Conservation (phyloP, 768 basidiomycete genomes). For the Pleurotus ostreatus region DNA sequence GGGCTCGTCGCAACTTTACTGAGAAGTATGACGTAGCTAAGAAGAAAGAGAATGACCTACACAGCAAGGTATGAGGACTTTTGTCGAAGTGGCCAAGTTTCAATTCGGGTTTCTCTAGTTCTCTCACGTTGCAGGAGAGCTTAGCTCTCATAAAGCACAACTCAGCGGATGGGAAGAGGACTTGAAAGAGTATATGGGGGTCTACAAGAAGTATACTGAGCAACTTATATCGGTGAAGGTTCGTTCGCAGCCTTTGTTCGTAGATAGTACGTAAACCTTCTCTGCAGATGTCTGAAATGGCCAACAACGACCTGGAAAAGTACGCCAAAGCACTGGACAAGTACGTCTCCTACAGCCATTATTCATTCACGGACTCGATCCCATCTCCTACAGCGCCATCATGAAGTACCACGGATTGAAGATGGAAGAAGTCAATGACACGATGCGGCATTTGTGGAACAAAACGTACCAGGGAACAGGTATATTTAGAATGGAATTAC, state of each 20-base stretch:
- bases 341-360: conserved; percentile 39
- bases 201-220: conserved; percentile 81
- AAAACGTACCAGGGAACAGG: conserved; percentile 99
- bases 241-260: conserved; percentile 11
- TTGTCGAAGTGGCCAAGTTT: neutral
- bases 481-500: conserved; percentile 20
- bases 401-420: conserved; percentile 98
- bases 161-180: conserved; percentile 64
- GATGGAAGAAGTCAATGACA: conserved; percentile 99
- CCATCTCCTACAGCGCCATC: conserved; percentile 64
- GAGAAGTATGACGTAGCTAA: conserved; percentile 72
- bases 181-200: conserved; percentile 80
- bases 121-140: conserved; percentile 79
- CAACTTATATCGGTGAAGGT: conserved; percentile 96
- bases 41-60: conserved; percentile 66
- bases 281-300: conserved; percentile 91
- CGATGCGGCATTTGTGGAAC: conserved; percentile 95
- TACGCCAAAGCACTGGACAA: conserved; percentile 96
- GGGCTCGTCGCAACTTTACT: conserved; percentile 81
- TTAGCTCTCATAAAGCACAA: conserved; percentile 68
- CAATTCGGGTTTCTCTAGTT: conserved; percentile 38
- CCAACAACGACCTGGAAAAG: conserved; percentile 95
- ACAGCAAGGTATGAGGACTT: conserved; percentile 49
- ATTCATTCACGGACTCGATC: neutral
- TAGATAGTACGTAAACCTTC: neutral